These are phyloP conservation scores for Pisolithus thermaeus DNA, from an alignment of 1,284 basidiomycete species.

Conservation along the genomic window DNA sequence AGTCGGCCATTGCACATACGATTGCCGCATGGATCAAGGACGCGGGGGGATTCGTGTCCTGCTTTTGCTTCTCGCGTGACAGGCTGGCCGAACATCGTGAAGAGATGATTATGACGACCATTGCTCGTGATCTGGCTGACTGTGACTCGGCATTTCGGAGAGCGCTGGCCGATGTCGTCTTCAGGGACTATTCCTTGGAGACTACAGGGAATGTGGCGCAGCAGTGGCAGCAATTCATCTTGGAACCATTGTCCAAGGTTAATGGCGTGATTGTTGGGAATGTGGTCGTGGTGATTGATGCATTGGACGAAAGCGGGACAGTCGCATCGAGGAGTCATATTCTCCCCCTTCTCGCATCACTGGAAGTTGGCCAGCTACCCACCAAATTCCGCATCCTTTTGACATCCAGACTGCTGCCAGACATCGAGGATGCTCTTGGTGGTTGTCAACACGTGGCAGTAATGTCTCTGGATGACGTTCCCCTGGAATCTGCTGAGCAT, in stretches of 20 bases:
- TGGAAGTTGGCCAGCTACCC: neutral
- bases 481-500: neutral
- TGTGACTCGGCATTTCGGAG: neutral
- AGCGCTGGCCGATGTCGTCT: constrained; percentile 1
- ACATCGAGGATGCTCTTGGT: neutral
- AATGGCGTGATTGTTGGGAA: neutral
- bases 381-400: neutral
- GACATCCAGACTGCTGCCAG: neutral
- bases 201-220: neutral
- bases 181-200: neutral
- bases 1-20: constrained; percentile 15
- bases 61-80: constrained; percentile 1
- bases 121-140: constrained; percentile 12
- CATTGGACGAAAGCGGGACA: neutral
- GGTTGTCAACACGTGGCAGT: neutral
- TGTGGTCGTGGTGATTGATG: constrained; percentile 1
- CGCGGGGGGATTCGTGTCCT: constrained; percentile 8
- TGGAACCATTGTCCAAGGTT: neutral
- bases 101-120: constrained; percentile 11
- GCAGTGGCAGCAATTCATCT: neutral
- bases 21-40: constrained; percentile 7
- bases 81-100: neutral
- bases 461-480: neutral
- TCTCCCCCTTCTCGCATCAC: neutral
- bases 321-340: neutral